These are phyloP conservation scores for Termitomyces sp. DNA, from an alignment of 1,284 basidiomycete species.

Conservation along the genomic window DNA sequence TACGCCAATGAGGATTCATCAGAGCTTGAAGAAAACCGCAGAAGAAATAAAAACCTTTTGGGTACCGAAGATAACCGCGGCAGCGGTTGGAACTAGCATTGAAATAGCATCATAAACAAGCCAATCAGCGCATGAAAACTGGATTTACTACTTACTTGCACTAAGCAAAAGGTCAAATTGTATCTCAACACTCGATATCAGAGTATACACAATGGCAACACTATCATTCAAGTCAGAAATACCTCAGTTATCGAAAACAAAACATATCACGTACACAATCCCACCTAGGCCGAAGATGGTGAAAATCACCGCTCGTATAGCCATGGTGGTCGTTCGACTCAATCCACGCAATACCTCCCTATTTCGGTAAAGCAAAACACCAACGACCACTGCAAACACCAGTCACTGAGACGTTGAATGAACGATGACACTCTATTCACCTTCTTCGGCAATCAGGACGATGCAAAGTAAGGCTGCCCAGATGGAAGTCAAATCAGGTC, in stretches of 20 bases:
- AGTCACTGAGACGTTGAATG: neutral
- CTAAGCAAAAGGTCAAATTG: constrained; percentile 25
- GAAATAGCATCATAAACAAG: neutral
- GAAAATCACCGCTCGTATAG: constrained; percentile 24
- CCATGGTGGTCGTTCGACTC: constrained; percentile 23
- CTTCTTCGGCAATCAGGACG: constrained; percentile 20
- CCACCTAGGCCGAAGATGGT: constrained; percentile 20
- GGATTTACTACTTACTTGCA: constrained; percentile 17
- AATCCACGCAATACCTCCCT: constrained; percentile 20
- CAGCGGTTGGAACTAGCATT: constrained; percentile 21
- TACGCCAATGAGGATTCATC: neutral
- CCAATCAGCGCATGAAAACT: neutral
- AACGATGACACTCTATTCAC: constrained; percentile 10
- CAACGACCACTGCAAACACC: constrained; percentile 19
- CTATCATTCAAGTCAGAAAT: constrained; percentile 9
- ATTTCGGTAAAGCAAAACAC: constrained; percentile 21
- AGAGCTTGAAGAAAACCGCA: neutral
- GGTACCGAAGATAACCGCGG: constrained; percentile 26
- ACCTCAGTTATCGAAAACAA: neutral
- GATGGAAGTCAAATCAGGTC: constrained; percentile 24
- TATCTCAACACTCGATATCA: constrained; percentile 20
- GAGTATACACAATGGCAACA: constrained; percentile 22
- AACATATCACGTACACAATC: constrained; percentile 19
- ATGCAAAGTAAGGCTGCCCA: constrained; percentile 15
- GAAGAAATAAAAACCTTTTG: constrained; percentile 16